Evolutionary conservation across 768 basidiomycete genomes (phyloP).

Genomic region (Hebeloma cylindrosporum): DNA sequence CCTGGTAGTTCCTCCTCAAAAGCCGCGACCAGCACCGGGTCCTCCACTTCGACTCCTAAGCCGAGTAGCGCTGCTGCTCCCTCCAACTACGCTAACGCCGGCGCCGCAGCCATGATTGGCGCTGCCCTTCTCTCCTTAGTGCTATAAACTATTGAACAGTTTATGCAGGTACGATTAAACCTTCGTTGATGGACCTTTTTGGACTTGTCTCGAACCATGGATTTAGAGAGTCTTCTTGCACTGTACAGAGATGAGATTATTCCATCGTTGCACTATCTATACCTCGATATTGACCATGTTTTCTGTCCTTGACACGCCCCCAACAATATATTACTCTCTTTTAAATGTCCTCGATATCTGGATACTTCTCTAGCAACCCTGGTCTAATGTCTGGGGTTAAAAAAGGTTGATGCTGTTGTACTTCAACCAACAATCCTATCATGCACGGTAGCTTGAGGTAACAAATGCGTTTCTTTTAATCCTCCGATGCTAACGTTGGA

Average conservation of each 20-base stretch:
- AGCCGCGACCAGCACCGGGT: conserved; percentile 2
- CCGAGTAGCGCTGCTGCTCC: conserved; percentile 17
- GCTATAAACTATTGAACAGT: conserved; percentile 5
- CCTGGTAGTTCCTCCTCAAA: neutral
- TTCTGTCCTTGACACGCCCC: conserved; percentile 9
- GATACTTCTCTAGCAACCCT: neutral
- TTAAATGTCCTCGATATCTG: conserved; percentile 1
- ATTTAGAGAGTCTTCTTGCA: conserved; percentile 18
- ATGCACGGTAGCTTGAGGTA: too few relatives aligned
- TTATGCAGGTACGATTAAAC: neutral
- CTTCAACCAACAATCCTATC: conserved; percentile 14
- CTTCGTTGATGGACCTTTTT: conserved; percentile 15
- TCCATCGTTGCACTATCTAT: conserved; percentile 21
- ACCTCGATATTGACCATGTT: conserved; percentile 26
- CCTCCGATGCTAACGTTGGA: neutral
- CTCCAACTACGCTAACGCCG: conserved; percentile 21
- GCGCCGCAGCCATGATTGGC: conserved; percentile 23
- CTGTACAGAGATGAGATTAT: conserved; percentile 20
- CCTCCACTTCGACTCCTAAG: conserved; percentile 4
- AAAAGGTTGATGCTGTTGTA: conserved; percentile 3
- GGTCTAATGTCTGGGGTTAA: conserved; percentile 9
- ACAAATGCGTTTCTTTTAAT: neutral
- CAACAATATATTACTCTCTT: conserved; percentile 14
- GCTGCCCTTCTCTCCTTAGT: conserved; percentile 21
- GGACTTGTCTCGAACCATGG: conserved; percentile 6